phyloP scores from a whole-genome alignment of 176 grass and related monocot genomes.

The Musa troglodytarum region DNA sequence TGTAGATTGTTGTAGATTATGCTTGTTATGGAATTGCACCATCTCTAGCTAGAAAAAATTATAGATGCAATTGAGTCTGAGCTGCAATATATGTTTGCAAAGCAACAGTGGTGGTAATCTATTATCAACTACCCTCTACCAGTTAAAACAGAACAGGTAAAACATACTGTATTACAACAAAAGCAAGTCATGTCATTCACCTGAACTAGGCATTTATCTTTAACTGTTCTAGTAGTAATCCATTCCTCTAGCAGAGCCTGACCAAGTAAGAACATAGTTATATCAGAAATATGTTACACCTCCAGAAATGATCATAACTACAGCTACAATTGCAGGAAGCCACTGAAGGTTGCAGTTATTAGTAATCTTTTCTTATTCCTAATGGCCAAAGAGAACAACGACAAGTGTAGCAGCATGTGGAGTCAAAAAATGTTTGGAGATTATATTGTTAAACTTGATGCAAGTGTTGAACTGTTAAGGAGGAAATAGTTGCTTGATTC shows the following conservation, averaged over 20 bases:
- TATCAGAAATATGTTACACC: not conserved
- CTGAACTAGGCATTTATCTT: conserved; percentile 70
- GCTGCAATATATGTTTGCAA: not conserved
- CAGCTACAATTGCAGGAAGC: not conserved
- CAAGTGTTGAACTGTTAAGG: too few relatives aligned
- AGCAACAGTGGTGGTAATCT: not conserved
- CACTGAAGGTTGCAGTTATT: not conserved
- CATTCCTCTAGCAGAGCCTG: conserved; percentile 98
- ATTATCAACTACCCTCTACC: not conserved
- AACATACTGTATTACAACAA: not conserved
- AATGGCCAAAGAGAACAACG: not conserved
- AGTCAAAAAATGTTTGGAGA: too few relatives aligned
- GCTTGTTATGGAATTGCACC: not conserved
- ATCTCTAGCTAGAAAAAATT: not conserved
- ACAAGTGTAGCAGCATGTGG: not conserved
- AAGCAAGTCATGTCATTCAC: conserved; percentile 18
- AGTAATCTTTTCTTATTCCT: not conserved
- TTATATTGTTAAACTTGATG: too few relatives aligned
- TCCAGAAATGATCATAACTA: not conserved
- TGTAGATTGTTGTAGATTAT: not conserved
- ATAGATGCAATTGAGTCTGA: not conserved
- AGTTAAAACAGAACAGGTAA: not conserved
- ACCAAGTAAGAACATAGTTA: not conserved
- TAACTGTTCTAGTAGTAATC: conserved; percentile 71
- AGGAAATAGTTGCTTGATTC: too few relatives aligned